Evolutionary conservation across 73 alveolate species (phyloP).

Genomic region (Breviolum minutum): DNA sequence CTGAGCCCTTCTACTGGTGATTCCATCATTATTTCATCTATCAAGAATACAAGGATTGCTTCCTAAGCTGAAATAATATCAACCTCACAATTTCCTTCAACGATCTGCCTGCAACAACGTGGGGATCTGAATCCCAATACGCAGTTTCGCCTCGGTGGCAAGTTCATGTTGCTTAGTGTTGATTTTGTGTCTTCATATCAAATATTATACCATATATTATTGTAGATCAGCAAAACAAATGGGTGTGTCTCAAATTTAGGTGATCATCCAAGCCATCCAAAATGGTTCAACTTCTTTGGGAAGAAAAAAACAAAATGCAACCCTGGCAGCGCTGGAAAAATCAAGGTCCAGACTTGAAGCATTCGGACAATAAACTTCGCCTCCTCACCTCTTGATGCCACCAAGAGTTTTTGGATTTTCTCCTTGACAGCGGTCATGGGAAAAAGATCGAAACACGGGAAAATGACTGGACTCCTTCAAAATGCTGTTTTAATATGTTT

Average conservation of each 20-base stretch:
- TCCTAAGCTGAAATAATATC: neutral
- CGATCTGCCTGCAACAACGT: slow-evolving; percentile 60
- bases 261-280: neutral
- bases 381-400: slow-evolving; percentile 87
- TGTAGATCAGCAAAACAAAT: neutral
- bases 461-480: no score
- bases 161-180: neutral
- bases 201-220: no score
- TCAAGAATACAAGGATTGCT: no score
- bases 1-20: neutral
- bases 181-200: no score
- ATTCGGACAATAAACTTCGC: slow-evolving; percentile 82
- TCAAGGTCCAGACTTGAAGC: slow-evolving; percentile 60
- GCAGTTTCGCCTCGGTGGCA: slow-evolving; percentile 72
- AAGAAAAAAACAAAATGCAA: neutral
- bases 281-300: neutral
- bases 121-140: slow-evolving; percentile 88
- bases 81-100: neutral
- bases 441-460: no score
- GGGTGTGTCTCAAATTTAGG: neutral
- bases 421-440: slow-evolving; percentile 1
- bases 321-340: neutral
- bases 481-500: no score
- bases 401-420: slow-evolving; percentile 74
- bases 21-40: no score